These are phyloP conservation scores for Pythium coloratum DNA, from an alignment of 352 stramenopile genomes.

Conservation along the genomic window DNA sequence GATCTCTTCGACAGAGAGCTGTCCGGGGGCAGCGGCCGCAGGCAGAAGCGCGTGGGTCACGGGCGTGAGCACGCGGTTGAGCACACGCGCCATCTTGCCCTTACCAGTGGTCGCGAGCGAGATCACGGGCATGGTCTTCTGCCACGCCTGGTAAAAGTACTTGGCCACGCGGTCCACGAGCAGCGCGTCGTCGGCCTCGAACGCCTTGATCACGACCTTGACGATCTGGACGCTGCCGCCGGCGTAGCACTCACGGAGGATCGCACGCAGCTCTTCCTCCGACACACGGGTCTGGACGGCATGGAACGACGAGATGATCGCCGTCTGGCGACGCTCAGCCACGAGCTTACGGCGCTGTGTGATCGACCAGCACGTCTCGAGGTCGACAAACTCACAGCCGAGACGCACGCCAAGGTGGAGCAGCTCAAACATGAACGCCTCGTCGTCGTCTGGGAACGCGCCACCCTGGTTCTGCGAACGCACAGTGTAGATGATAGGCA, in stretches of 20 bases:
- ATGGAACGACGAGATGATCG: constrained; percentile 82
- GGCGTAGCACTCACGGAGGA: constrained; percentile 75
- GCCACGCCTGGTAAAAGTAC: constrained; percentile 49
- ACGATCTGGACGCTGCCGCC: constrained; percentile 82
- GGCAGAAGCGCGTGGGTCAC: constrained; percentile 94
- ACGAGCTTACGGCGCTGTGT: constrained; percentile 64
- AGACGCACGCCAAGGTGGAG: constrained; percentile 90
- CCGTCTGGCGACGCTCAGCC: constrained; percentile 38
- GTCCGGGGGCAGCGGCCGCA: constrained; percentile 92
- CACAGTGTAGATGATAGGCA: constrained; percentile 97
- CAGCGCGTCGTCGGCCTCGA: constrained; percentile 81
- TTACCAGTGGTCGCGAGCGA: constrained; percentile 92
- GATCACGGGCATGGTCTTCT: constrained; percentile 91
- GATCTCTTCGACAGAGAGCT: constrained; percentile 95
- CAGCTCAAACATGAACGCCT: constrained; percentile 86
- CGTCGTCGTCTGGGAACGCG: constrained; percentile 91
- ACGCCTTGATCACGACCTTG: constrained; percentile 91
- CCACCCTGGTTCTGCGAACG: constrained; percentile 93
- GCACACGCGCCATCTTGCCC: constrained; percentile 92
- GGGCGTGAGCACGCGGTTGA: constrained; percentile 95
- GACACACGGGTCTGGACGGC: constrained; percentile 50
- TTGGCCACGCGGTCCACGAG: constrained; percentile 75
- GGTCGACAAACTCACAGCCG: constrained; percentile 96
- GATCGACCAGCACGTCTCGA: constrained; percentile 91
- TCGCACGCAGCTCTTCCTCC: constrained; percentile 48